phyloP scores from a whole-genome alignment of 345 rosid species.

The Eucalyptus polybractea region DNA sequence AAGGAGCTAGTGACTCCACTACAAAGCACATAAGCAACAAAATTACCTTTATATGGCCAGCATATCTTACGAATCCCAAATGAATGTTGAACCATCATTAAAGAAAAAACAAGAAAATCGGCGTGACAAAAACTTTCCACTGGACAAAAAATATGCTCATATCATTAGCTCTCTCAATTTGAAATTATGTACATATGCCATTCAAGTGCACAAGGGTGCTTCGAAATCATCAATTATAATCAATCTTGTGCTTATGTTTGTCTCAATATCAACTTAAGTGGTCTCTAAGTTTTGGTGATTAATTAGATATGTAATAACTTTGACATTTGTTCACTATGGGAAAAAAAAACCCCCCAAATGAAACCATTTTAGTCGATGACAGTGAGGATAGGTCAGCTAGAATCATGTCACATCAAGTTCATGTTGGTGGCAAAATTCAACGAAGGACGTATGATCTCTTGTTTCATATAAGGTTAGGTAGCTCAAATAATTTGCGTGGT shows the following conservation, averaged over 20 bases:
- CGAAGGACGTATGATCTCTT: background rate
- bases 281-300: background rate
- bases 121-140: background rate
- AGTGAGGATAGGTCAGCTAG: background rate
- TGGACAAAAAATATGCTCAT: background rate
- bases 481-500: background rate
- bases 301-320: background rate
- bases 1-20: background rate
- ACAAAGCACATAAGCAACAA: background rate
- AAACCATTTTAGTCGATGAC: background rate
- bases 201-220: background rate
- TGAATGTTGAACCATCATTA: background rate
- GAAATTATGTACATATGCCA: background rate
- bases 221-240: background rate
- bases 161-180: background rate
- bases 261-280: background rate
- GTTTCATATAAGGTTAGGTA: background rate
- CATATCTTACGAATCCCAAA: background rate
- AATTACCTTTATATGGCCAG: background rate
- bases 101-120: background rate
- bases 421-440: background rate
- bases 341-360: background rate
- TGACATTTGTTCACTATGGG: background rate
- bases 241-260: background rate
- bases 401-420: background rate